Base-by-base conservation (phyloP, 2,329 filamentous ascomycete genomes). In the Epichloe gansuensis region DNA sequence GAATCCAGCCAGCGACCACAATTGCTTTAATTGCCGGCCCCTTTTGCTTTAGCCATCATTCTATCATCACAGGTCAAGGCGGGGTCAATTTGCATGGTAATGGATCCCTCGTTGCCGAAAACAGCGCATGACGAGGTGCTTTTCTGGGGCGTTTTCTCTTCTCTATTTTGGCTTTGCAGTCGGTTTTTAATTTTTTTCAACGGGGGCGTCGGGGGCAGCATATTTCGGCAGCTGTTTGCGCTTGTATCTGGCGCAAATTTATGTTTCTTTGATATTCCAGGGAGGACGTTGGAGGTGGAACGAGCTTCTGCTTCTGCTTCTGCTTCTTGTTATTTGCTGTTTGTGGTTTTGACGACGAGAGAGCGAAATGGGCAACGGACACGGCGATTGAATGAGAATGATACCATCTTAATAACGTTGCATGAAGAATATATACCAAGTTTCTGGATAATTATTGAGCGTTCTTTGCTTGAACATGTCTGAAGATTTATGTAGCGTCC, bases 361-460 rank as follows among this genome's bases (percentile, higher is more conserved):
- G 41, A 34, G 39, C 40, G 49, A 34, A 40, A 35, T 13, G 6
- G 45, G 17, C 12, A 38, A 50, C 42, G 51, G 47, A 53, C 17
- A 49, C 40, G 25, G 46, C 46, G 47, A 50, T 40, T 39, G 41
- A 39, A 50, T 38, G 49, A 50, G 41, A 45, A 50, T 50, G 49
- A 50, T 45, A 44, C 21, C 40, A 50, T 45, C 21, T 50, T 44
- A 45, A 38, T 38, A 45, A 45, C 6, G 42, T 15, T 15, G 21
- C 42, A 15, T 21, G n/a, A 23, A 23, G 40, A 42, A 23, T 15
- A 42, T 25, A 7, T 25, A 42, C 7, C 8, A 31, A 31, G 27
- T 31, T 31, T 31, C 27, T 31, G 27, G 27, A 31, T 31, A 31
- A 31, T 31, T 31, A 31, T 31, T 31, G 7, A 31, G 27, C 27